Percentiles rank a stretch among this genome's conserved stretches.
Conservation (phyloP, 2,329 filamentous ascomycete genomes). For the Coniella lustricola region DNA sequence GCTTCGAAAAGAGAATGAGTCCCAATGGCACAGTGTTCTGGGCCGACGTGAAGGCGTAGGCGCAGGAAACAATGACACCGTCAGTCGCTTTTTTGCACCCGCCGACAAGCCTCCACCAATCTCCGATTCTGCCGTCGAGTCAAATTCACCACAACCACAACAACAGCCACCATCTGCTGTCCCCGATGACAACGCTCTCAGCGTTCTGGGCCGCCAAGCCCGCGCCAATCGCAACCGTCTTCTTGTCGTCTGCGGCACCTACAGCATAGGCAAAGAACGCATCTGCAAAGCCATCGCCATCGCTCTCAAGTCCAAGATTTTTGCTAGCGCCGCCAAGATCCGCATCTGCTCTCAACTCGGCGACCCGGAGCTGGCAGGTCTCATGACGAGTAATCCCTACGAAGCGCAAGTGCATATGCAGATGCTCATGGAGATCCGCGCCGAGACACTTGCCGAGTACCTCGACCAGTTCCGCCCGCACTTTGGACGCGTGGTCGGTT, state of each 20-base stretch:
- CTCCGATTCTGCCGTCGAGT: slow-evolving; percentile 17
- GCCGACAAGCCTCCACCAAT: slow-evolving; percentile 20
- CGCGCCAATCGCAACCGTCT: slow-evolving; percentile 52
- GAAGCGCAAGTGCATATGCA: slow-evolving; percentile 98
- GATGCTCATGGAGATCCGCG: slow-evolving; percentile 84
- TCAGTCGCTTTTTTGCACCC: slow-evolving; percentile 45
- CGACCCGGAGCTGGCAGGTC: slow-evolving; percentile 69
- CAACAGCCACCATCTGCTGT: not conserved
- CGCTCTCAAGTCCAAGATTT: slow-evolving; percentile 82
- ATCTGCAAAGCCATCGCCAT: slow-evolving; percentile 89
- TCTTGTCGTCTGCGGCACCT: slow-evolving; percentile 89
- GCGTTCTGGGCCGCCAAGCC: slow-evolving; percentile 17
- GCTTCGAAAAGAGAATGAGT: slow-evolving; percentile 31
- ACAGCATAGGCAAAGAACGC: slow-evolving; percentile 95
- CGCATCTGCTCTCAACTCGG: slow-evolving; percentile 78
- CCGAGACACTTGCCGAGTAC: slow-evolving; percentile 87
- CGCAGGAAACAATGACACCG: slow-evolving; percentile 33
- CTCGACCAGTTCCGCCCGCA: slow-evolving; percentile 70
- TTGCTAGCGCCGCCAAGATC: slow-evolving; percentile 74
- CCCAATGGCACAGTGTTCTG: slow-evolving; percentile 38
- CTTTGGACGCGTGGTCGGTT: slow-evolving; percentile 82
- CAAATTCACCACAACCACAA: slow-evolving; percentile 2
- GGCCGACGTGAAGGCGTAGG: slow-evolving; percentile 24
- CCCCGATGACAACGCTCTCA: slow-evolving; percentile 19
- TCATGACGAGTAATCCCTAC: slow-evolving; percentile 71